Evolutionary conservation across 164 flowering plant species (phyloP), one percentile per base, ranked within the genome.

Genomic region (Magnolia officinalis): DNA sequence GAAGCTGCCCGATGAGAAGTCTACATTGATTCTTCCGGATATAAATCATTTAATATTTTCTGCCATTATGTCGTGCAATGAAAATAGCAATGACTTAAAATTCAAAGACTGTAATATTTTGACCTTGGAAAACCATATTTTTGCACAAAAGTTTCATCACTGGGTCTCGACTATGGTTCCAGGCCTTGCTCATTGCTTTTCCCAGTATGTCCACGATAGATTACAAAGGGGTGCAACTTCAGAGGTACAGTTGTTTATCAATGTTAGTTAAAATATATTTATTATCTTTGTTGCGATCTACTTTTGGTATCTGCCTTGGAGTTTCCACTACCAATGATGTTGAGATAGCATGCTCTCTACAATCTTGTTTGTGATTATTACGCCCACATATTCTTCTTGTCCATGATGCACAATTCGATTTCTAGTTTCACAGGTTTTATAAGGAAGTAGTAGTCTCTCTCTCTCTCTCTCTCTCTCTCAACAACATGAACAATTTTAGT

Each of bases 121-220:
- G 1, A 76, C 73, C 45, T 78, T 86, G 76, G 83, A 88, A 71
- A 74, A 81, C 81, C 81, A 84, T 73, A 84, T 94, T 77, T 87
- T 93, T 72, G 90, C 84, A 0, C 90, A 79, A 20, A 89, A 90
- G 82, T 61, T 91, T 83, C 89, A 90, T 74, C 70, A 81, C 67
- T 96, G 99, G 99, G 87, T 80, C 21, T 76, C 89, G 80, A 80
- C 81, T 55, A 89, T 90, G 19, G 83, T 87, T 50, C 98, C 99
- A 2, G 63, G 74, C 63, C 91, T 96, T 76, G 82, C 88, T 16
- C 85, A 86, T 78, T 89, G 92, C 79, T 84, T 92, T 67, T 61
- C 78, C 18, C 88, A 85, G 18, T 96, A 87, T 86, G 83, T 94
- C 68, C 79, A 86, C 76, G 78, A 86, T 37, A 88, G 88, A 79